Conservation (phyloP, 2,329 filamentous ascomycete genomes). For the Tolypocladium paradoxum region DNA sequence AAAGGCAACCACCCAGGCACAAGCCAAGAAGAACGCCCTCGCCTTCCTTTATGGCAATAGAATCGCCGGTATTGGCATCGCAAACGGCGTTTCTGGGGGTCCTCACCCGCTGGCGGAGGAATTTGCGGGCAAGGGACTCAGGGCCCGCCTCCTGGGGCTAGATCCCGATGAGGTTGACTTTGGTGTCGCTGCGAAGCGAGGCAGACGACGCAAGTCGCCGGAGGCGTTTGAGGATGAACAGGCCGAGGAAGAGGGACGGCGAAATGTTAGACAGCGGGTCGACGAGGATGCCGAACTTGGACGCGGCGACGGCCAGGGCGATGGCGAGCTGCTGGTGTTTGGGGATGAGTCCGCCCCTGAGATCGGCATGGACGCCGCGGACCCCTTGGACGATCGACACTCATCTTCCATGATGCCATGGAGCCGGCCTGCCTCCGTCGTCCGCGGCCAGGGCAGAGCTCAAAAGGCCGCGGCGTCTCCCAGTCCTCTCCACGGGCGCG, state of each 20-base stretch:
- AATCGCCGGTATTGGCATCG: constrained; percentile 20
- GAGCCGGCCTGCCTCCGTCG: constrained; percentile 38
- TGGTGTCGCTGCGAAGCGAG: constrained; percentile 7
- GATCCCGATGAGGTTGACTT: constrained; percentile 9
- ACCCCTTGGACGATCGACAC: constrained; percentile 56
- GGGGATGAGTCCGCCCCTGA: constrained; percentile 44
- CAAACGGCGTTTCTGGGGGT: constrained; percentile 14
- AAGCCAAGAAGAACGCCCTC: constrained; percentile 28
- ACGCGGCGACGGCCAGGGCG: constrained; percentile 11
- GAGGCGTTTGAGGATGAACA: constrained; percentile 32
- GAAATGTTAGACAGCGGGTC: constrained; percentile 27
- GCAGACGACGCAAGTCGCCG: constrained; percentile 29
- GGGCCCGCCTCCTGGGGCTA: constrained; percentile 17
- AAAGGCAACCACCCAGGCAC: constrained; percentile 15
- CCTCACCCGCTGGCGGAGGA: constrained; percentile 31
- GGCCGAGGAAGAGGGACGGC: constrained; percentile 7
- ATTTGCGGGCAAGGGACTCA: constrained; percentile 34
- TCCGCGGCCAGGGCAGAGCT: constrained; percentile 27
- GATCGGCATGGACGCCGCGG: constrained; percentile 56
- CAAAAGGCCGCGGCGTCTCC: constrained; percentile 21
- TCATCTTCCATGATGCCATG: constrained; percentile 42
- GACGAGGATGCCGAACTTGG: constrained; percentile 18
- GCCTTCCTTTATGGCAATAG: constrained; percentile 21
- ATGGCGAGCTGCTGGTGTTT: constrained; percentile 19
- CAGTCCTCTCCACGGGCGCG: constrained; percentile 27